Evolutionary conservation across 208 protist genomes (phyloP).

Genomic region (Leishmania tarentolae): DNA sequence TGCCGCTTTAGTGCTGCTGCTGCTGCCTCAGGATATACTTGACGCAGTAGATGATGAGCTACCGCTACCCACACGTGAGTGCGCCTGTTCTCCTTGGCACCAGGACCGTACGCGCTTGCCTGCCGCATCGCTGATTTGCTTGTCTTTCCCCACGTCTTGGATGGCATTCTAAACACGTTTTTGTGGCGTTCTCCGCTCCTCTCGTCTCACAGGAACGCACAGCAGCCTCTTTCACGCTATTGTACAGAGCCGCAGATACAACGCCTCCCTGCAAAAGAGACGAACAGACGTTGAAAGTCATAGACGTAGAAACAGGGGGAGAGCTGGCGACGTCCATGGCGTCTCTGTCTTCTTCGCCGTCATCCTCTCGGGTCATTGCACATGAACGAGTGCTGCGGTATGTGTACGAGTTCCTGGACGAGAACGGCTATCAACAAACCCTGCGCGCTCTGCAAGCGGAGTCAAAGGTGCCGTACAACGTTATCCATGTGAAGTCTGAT

Average conservation of each 20-base stretch:
- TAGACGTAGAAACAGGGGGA: not conserved
- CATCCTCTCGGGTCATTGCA: conserved; percentile 35
- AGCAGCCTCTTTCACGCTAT: not conserved
- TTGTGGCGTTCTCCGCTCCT: not conserved
- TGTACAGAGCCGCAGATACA: not conserved
- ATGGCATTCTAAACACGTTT: not conserved
- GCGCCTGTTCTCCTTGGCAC: not conserved
- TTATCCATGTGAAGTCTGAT: conserved; percentile 43
- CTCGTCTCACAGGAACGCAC: not conserved
- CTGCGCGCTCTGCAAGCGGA: conserved; percentile 77
- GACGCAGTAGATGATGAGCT: not conserved
- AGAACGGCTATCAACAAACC: conserved; percentile 62
- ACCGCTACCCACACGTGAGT: not conserved
- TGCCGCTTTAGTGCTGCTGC: not conserved
- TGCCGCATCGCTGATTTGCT: conserved; percentile 1
- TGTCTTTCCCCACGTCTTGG: not conserved
- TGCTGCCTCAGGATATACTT: not conserved
- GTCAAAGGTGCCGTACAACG: conserved; percentile 82
- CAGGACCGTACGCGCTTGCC: not conserved
- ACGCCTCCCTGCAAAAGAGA: not conserved
- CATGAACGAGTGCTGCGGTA: conserved; percentile 72
- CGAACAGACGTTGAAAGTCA: not conserved
- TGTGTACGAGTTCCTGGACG: conserved; percentile 72
- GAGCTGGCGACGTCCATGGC: not conserved
- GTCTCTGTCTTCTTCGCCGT: not conserved